Base-by-base conservation (phyloP, 2,329 filamentous ascomycete species). In the Dendryphion nanum region DNA sequence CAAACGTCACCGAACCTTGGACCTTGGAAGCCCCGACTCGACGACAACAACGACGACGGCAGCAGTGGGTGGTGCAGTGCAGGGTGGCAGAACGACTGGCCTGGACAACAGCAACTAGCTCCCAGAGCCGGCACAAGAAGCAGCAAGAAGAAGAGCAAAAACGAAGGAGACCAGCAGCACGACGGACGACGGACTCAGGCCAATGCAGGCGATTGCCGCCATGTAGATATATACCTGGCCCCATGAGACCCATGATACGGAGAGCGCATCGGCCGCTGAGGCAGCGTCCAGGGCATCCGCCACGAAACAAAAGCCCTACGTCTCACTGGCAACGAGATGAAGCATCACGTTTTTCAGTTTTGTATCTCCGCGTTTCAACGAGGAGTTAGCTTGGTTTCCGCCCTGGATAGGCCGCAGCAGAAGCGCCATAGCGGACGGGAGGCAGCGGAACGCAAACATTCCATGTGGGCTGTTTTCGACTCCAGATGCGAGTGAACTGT, bases 351-450 rank as follows among this genome's bases (percentile, higher is more conserved):
- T 52, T 50, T 29, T 38, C 37, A 41, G 32, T 30, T 15, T 21
- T 31, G 17, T 13, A 20, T 35, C 45, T 48, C 43, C 40, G 45
- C 42, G 45, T 51, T 51, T 51, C 48, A 43, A 43, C 38, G 26
- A 33, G 19, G 30, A 34, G 20, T 29, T 38, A 46, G 41, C 33
- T 32, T 33, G 23, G 38, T 42, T 42, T 45, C 29, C 35, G 30
- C 32, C 23, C 23, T n/a, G 23, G n/a, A 8, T 10, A 26, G 23
- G 23, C 10, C 23, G 23, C n/a, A n/a, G 23, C 23, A n/a, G 23
- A 26, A 26, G 10, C 10, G n/a, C 23, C 23, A 10, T n/a, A 10
- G 23, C 23, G n/a, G 10, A 26, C 23, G 23, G 23, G 23, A 26
- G 10, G 10, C 23, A 26, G 12, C 33, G 15, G 16, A 15, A 36